These are phyloP conservation scores for Leccinum griseonigrum DNA, from an alignment of 1,284 basidiomycete species.

Conservation along the genomic window DNA sequence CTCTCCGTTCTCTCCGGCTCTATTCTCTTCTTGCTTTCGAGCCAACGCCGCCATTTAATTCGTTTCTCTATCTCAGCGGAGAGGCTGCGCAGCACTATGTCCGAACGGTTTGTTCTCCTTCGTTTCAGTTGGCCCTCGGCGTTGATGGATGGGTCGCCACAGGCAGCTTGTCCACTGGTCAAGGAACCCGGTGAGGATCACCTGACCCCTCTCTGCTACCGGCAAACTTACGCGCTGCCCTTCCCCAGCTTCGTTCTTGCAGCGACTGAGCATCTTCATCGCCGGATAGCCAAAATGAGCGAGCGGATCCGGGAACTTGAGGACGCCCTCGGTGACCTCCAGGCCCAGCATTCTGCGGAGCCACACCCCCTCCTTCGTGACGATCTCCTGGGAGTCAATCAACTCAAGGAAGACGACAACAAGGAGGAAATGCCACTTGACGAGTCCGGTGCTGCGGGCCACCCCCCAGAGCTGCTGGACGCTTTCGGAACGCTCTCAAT, in stretches of 20 bases:
- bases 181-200: slow-evolving; percentile 52
- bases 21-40: neutral
- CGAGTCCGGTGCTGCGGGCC: slow-evolving; percentile 22
- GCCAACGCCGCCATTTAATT: neutral
- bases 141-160: slow-evolving; percentile 6
- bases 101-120: slow-evolving; percentile 53
- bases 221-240: slow-evolving; percentile 2
- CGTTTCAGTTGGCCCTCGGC: neutral
- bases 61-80: slow-evolving; percentile 34
- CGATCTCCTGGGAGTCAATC: slow-evolving; percentile 45
- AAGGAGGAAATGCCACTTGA: slow-evolving; percentile 11
- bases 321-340: slow-evolving; percentile 55
- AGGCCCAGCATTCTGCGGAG: slow-evolving; percentile 48
- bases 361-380: slow-evolving; percentile 64
- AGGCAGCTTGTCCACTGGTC: slow-evolving; percentile 62
- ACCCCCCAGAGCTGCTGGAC: slow-evolving; percentile 43
- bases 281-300: slow-evolving; percentile 57
- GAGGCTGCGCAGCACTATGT: slow-evolving; percentile 68
- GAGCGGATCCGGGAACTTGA: slow-evolving; percentile 65
- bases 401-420: slow-evolving; percentile 34
- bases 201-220: neutral
- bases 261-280: slow-evolving; percentile 71
- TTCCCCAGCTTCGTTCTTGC: slow-evolving; percentile 60
- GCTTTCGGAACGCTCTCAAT: slow-evolving; percentile 63
- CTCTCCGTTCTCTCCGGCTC: neutral